Base-by-base conservation (phyloP, 2,329 filamentous ascomycete genomes). In the Dactylellina sp. region DNA sequence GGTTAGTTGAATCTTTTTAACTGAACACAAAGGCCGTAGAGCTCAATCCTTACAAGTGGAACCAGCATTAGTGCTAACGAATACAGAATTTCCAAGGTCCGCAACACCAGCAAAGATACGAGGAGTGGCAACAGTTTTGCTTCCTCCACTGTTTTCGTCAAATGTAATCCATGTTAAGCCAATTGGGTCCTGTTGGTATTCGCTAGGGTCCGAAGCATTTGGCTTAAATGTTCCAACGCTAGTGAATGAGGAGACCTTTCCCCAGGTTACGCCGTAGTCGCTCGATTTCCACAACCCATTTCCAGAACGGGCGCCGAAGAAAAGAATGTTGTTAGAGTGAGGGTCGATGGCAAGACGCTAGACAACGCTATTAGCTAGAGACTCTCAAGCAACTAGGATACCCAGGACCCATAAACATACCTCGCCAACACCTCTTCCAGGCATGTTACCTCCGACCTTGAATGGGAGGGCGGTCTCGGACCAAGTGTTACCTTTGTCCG, bases 371-470 rank as follows among this genome's bases (percentile, higher is more conserved):
- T 47, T 12, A n/a, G 16, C 44, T 7, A 40, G 49, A 37, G 18
- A 24, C n/a, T 14, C 46, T 18, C 28, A 9, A 12, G 7, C 35
- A n/a, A 6, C n/a, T 22, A 25, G 12, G 2, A 42, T 12, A 46
- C n/a, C n/a, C 3, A 49, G 14, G 52, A 59, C n/a, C n/a, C 3
- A 49, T 5, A 39, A 59, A 52, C 70, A 24, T 75, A 68, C 76
- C 88, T 72, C 86, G 14, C 86, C 86, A 79, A 84, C 85, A 6
- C 86, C 86, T 25, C 86, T 83, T 1, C 86, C 86, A 6, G 86
- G 86, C 85, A 87, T 88, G 77, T 88, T 88, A 0, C 86, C 86
- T 6, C 86, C 86, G 49, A 87, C 85, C 78, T 88, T 88, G 81
- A 88, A 88, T 1, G 85, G 82, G 0, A 88, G 81, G 4, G 81